Evolutionary conservation across 2,329 filamentous ascomycete genomes (phyloP).

Genomic region (Cordyceps farinosa): DNA sequence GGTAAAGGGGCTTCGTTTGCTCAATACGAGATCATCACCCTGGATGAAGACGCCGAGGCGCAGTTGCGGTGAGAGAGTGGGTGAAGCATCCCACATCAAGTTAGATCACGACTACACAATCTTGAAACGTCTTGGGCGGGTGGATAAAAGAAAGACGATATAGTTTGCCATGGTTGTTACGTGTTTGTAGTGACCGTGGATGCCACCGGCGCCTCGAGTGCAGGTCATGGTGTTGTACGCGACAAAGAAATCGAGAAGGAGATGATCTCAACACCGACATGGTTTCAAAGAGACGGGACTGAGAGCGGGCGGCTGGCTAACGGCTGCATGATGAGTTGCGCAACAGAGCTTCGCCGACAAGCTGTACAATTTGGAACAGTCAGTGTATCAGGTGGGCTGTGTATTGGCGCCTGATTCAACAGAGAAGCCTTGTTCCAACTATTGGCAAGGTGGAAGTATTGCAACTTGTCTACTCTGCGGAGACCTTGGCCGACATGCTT

Average conservation of each 20-base stretch:
- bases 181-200: slow-evolving; percentile 18
- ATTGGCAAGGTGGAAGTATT: too few species aligned
- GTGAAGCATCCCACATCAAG: background rate
- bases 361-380: too few species aligned
- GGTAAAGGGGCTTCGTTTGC: too few species aligned
- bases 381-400: too few species aligned
- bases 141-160: slow-evolving; percentile 1
- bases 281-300: background rate
- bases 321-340: too few species aligned
- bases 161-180: background rate
- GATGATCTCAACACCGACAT: background rate
- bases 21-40: background rate
- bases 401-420: too few species aligned
- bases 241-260: background rate
- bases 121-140: background rate
- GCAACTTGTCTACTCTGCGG: too few species aligned
- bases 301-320: background rate
- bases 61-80: background rate
- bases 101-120: background rate
- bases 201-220: background rate
- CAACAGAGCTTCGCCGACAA: too few species aligned
- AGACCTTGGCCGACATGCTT: too few species aligned
- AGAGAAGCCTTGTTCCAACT: too few species aligned
- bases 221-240: too few species aligned
- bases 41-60: background rate